Evolutionary conservation across 208 protist species (phyloP), one percentile per base, ranked within the genome.

Genomic region (Acanthamoeba triangularis): DNA sequence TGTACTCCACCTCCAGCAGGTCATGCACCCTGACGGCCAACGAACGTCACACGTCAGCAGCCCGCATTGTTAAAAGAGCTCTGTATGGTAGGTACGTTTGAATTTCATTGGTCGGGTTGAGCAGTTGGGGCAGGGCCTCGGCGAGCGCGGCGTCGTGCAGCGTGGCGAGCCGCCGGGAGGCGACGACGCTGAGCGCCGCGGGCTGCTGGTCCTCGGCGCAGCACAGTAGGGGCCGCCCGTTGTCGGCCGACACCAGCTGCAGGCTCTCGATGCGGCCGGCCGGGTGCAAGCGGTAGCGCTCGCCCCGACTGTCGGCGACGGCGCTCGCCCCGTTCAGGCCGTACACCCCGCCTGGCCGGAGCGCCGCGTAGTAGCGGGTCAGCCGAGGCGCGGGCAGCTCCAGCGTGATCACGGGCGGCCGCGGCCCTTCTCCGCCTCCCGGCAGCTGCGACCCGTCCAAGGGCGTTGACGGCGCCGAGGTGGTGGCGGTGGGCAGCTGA

Each of bases 221-320:
- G 44, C 44, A 47, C 44, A 47, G 44, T 7, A 85, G 20, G 25
- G 35, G 35, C 28, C 11, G 78, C 20, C 78, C 78, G n/a, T 85
- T 41, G 11, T 85, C 78, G 35, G 72, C 33, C 35, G 59, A 67
- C n/a, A 59, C 47, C 11, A 85, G 28, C 47, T 20, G 35, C 20
- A 85, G 44, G 47, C 78, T 85, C 47, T 85, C 78, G 5, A 85
- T 85, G 47, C 47, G 78, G 44, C 78, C 78, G 14, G 78, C 78
- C 35, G 47, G 37, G 47, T 85, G 78, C 16, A 85, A 41, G 2
- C 78, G 44, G 25, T 85, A n/a, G 25, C 61, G 61, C 7, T 67
- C 61, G 16, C 25, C 28, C 61, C 52, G 13, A 30, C 41, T 82
- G 30, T n/a, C 25, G 6, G 10, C 14, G 20, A 84, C 18, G 18